Evolutionary conservation across 2,329 filamentous ascomycete species (phyloP).

Genomic region (Aureobasidium musti): DNA sequence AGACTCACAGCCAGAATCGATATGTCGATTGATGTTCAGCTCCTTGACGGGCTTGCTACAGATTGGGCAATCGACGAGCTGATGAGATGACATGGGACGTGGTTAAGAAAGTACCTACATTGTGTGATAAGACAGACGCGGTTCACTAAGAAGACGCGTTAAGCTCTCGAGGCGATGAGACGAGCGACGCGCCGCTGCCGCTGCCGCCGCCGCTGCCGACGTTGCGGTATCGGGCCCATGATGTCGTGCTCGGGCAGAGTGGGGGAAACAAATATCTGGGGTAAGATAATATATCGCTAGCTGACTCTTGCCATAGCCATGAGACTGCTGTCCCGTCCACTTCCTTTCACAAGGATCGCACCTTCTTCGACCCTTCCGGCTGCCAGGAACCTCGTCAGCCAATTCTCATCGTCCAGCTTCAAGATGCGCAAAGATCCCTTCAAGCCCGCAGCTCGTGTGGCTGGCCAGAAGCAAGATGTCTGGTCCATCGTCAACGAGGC

Average conservation of each 20-base stretch:
- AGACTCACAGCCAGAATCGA: constrained; percentile 77
- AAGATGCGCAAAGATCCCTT: constrained; percentile 46
- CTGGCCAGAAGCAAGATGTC: constrained; percentile 59
- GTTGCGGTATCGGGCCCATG: constrained; percentile 16
- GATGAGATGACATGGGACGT: constrained; percentile 20
- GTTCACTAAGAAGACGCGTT: background rate
- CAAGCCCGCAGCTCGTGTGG: constrained; percentile 58
- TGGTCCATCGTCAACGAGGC: constrained; percentile 70
- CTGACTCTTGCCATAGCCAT: constrained; percentile 9
- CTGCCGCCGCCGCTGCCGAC: background rate
- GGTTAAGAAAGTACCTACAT: constrained; percentile 3
- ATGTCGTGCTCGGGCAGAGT: constrained; percentile 20
- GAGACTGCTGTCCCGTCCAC: constrained; percentile 2
- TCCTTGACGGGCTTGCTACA: constrained; percentile 73
- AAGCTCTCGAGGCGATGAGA: constrained; percentile 12
- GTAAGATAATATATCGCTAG: constrained; percentile 13
- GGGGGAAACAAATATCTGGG: constrained; percentile 16
- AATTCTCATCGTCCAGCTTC: background rate
- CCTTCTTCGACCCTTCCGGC: background rate
- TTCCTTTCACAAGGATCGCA: background rate
- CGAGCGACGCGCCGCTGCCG: background rate
- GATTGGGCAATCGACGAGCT: constrained; percentile 76
- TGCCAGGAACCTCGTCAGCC: background rate
- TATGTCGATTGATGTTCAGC: constrained; percentile 80
- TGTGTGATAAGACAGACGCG: background rate